Evolutionary conservation across 495 filamentous ascomycete species (phyloP).

Genomic region (Podospora tetraspora): DNA sequence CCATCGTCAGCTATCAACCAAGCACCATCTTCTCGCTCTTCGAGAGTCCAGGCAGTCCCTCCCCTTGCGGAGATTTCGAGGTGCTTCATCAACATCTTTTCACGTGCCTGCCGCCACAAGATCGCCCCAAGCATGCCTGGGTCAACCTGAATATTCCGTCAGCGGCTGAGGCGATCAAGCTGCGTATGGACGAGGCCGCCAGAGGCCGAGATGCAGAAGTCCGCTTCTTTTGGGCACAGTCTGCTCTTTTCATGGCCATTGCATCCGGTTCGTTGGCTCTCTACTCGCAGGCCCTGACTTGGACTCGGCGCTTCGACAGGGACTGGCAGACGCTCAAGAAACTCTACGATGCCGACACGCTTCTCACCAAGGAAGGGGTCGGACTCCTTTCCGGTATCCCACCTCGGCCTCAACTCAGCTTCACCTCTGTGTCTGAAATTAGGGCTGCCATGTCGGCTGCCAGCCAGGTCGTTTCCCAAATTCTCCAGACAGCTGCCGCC

Average conservation of each 20-base stretch:
- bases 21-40: neutral
- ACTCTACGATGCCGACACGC: conserved; percentile 2
- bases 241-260: conserved; percentile 20
- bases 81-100: neutral
- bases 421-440: neutral
- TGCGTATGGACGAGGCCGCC: conserved; percentile 9
- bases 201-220: conserved; percentile 6
- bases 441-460: conserved; percentile 9
- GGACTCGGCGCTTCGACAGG: conserved; percentile 23
- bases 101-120: neutral
- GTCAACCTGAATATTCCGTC: neutral
- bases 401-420: neutral
- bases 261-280: conserved; percentile 19
- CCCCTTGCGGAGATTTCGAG: neutral
- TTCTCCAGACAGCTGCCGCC: conserved; percentile 12
- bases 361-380: conserved; percentile 16
- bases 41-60: neutral
- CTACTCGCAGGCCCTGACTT: conserved; percentile 20
- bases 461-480: conserved; percentile 18
- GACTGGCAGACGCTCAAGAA: conserved; percentile 3
- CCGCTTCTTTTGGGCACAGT: conserved; percentile 16
- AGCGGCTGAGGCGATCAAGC: conserved; percentile 4
- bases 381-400: conserved; percentile 22
- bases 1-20: neutral
- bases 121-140: neutral